These are phyloP conservation scores for Penicillium paradoxum DNA, from an alignment of 495 filamentous ascomycete genomes.

Conservation along the genomic window DNA sequence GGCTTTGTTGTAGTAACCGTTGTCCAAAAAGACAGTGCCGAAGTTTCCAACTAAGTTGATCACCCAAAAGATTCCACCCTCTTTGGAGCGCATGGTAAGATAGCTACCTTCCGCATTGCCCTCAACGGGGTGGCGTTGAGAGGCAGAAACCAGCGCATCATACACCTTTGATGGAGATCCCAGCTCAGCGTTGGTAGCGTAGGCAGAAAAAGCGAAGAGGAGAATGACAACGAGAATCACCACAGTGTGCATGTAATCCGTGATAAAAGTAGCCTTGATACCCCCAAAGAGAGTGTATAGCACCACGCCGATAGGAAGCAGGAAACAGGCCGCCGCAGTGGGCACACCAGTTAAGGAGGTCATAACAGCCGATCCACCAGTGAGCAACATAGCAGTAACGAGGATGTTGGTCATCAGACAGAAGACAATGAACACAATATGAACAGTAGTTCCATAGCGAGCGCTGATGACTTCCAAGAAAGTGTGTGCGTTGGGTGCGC, in stretches of 20 bases:
- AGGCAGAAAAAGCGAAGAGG: constrained; percentile 83
- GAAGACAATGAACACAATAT: constrained; percentile 74
- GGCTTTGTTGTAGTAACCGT: constrained; percentile 90
- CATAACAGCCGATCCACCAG: constrained; percentile 84
- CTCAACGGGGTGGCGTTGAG: constrained; percentile 66
- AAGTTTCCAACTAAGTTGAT: constrained; percentile 79
- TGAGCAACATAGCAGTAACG: constrained; percentile 87
- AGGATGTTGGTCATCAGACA: constrained; percentile 80
- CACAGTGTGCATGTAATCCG: constrained; percentile 83
- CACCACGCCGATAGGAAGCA: constrained; percentile 81
- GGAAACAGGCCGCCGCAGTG: constrained; percentile 84
- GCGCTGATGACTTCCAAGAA: constrained; percentile 73
- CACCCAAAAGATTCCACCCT: constrained; percentile 92
- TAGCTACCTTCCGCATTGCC: constrained; percentile 86
- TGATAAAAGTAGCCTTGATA: constrained; percentile 72
- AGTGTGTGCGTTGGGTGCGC: constrained; percentile 81
- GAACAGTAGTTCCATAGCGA: constrained; percentile 57
- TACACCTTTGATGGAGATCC: constrained; percentile 80
- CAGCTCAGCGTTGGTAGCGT: constrained; percentile 67
- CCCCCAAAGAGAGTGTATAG: constrained; percentile 75
- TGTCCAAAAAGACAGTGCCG: constrained; percentile 72
- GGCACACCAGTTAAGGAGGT: constrained; percentile 80
- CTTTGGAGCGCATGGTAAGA: constrained; percentile 80
- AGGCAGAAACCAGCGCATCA: constrained; percentile 69
- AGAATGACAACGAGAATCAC: constrained; percentile 86